phyloP scores from a whole-genome alignment of 345 rosid species.

The Eucalyptus pauciflora region DNA sequence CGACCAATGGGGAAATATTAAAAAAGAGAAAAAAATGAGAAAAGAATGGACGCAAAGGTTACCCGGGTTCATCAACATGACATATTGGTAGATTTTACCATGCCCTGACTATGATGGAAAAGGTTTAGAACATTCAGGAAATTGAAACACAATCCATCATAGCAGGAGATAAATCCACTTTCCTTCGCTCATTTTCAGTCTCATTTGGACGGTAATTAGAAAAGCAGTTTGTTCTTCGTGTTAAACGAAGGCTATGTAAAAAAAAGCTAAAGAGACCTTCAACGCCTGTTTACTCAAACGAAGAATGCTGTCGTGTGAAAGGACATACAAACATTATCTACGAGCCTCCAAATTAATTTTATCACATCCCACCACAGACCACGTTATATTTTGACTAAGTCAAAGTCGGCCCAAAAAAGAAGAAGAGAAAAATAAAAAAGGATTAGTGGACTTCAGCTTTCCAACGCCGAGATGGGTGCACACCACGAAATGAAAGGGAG shows the following conservation, averaged over 20 bases:
- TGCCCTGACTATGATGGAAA: background rate
- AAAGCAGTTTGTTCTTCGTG: background rate
- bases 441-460: background rate
- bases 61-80: background rate
- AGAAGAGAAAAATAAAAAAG: background rate
- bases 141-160: background rate
- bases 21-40: too few species aligned
- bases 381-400: background rate
- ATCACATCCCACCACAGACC: background rate
- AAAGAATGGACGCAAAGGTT: background rate
- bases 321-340: background rate
- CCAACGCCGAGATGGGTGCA: background rate
- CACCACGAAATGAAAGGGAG: fast-evolving
- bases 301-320: fast-evolving
- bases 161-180: background rate
- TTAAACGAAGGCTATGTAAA: background rate
- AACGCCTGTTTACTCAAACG: background rate
- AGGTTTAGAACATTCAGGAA: background rate
- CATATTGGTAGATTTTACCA: background rate
- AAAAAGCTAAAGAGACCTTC: background rate
- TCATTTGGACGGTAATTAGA: background rate
- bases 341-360: background rate
- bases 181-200: background rate
- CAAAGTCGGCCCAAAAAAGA: too few species aligned
- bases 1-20: fast-evolving